phyloP scores from a whole-genome alignment of 345 rosid species.

The Iberis pinnata region DNA sequence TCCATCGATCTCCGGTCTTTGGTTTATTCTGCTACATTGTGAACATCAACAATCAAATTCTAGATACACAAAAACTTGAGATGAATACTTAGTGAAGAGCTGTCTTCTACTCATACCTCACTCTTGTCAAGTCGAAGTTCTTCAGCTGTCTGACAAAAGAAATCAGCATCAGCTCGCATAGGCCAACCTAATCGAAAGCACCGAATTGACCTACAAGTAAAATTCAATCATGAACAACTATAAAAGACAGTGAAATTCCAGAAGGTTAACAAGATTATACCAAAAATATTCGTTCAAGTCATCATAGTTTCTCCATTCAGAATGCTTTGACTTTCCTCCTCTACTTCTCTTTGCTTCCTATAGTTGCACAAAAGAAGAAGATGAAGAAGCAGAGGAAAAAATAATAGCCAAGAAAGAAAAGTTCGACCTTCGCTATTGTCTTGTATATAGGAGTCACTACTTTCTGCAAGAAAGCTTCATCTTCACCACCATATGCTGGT shows the following conservation, averaged over 20 bases:
- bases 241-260: neutral
- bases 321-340: constrained; percentile 63
- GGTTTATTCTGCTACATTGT: constrained; percentile 36
- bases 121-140: constrained; percentile 27
- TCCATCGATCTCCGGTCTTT: constrained; percentile 31
- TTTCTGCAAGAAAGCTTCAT: constrained; percentile 60
- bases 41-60: constrained; percentile 8
- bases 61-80: neutral
- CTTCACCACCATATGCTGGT: constrained; percentile 63
- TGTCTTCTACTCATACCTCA: constrained; percentile 35
- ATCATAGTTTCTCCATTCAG: constrained; percentile 70
- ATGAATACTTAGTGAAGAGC: too few relatives aligned
- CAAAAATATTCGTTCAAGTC: constrained; percentile 67
- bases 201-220: constrained; percentile 46
- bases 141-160: constrained; percentile 46
- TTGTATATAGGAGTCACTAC: constrained; percentile 58
- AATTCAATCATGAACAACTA: neutral
- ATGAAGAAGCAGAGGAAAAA: constrained; percentile 11
- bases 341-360: constrained; percentile 63
- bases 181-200: constrained; percentile 78
- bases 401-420: constrained; percentile 9
- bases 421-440: constrained; percentile 42
- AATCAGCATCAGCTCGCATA: constrained; percentile 70
- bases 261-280: constrained; percentile 26
- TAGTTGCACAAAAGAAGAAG: constrained; percentile 1